Conservation (phyloP, 768 basidiomycete genomes). For the Auriscalpium vulgare region DNA sequence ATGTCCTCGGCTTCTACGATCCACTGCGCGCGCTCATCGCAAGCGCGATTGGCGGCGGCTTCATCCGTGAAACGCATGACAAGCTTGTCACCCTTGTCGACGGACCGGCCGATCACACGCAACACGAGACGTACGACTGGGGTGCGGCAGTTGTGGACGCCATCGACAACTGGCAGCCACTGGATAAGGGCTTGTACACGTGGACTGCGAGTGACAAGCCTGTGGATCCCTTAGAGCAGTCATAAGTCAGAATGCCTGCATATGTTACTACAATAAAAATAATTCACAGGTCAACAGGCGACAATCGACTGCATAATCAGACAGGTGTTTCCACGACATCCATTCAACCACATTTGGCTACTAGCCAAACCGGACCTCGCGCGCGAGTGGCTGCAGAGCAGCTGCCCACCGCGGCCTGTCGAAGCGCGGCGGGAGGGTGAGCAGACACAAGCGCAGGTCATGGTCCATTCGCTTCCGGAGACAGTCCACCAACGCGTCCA, state of each 20-base stretch:
- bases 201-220: neutral
- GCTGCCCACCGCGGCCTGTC: no score
- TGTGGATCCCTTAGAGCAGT: neutral
- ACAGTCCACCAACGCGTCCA: no score
- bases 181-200: constrained; percentile 1
- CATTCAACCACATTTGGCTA: no score
- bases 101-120: constrained; percentile 43
- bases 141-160: constrained; percentile 60
- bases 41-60: constrained; percentile 59
- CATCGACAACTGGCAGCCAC: constrained; percentile 46
- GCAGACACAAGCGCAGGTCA: no score
- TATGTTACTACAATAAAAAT: no score
- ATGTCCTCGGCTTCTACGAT: constrained; percentile 77
- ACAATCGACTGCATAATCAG: no score
- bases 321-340: no score
- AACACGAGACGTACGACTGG: constrained; percentile 69
- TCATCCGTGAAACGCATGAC: constrained; percentile 59
- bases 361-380: no score
- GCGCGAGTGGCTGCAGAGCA: no score
- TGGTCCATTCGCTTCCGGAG: no score
- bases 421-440: no score
- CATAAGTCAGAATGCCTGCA: neutral
- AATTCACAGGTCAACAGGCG: no score
- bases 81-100: constrained; percentile 69
- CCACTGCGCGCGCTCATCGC: constrained; percentile 72